These are phyloP conservation scores for Spencermartinsiella ligniputridi DNA, from an alignment of 1,139 yeast genomes.

Conservation along the genomic window DNA sequence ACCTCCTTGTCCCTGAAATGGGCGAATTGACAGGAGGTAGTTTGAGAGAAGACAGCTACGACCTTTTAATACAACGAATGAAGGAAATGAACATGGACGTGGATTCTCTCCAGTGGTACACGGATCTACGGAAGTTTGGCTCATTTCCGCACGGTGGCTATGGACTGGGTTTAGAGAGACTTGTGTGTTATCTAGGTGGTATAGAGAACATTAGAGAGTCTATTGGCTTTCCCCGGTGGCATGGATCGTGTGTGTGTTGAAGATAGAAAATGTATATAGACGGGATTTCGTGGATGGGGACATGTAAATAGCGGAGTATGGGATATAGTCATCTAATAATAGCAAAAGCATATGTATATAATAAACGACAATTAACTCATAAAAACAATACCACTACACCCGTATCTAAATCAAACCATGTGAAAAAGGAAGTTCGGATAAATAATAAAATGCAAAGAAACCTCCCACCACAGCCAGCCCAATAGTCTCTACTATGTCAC, in stretches of 20 bases:
- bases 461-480: slow-evolving; percentile 18
- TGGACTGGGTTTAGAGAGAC: slow-evolving; percentile 91
- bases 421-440: not conserved
- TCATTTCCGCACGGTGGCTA: slow-evolving; percentile 94
- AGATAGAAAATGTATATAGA: not conserved
- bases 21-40: slow-evolving; percentile 99
- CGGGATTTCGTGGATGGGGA: too few species aligned
- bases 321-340: too few species aligned
- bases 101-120: slow-evolving; percentile 73
- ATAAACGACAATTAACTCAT: too few species aligned
- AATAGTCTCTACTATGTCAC: slow-evolving; percentile 22
- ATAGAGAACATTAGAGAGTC: slow-evolving; percentile 79
- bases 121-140: slow-evolving; percentile 69
- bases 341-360: too few species aligned
- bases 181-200: slow-evolving; percentile 67
- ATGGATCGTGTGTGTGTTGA: slow-evolving; percentile 44
- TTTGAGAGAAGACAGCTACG: slow-evolving; percentile 70
- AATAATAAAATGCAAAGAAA: not conserved
- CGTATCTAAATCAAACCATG: slow-evolving; percentile 1
- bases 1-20: slow-evolving; percentile 78
- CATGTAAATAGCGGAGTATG: too few species aligned
- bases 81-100: slow-evolving; percentile 35
- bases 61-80: slow-evolving; percentile 48
- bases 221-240: slow-evolving; percentile 73
- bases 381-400: not conserved